Conservation (phyloP, 257 asterid genomes). For the Rehmannia glutinosa region DNA sequence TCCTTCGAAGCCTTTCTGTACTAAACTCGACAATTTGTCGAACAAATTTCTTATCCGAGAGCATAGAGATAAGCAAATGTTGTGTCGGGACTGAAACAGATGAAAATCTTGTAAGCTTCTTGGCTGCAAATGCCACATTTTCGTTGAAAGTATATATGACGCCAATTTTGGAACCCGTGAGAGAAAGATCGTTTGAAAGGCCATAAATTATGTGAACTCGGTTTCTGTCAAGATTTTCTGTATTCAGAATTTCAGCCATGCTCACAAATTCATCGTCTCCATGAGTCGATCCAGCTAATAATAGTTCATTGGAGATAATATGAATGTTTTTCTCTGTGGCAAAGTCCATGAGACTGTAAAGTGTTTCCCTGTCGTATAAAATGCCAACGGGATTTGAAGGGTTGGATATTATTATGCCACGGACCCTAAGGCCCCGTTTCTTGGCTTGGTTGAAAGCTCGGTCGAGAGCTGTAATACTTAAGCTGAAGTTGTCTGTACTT, state of each 20-base stretch:
- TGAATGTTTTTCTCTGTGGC: constrained; percentile 62
- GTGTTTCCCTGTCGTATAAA: constrained; percentile 38
- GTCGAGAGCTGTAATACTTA: constrained; percentile 47
- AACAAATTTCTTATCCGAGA: constrained; percentile 41
- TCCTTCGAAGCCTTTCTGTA: constrained; percentile 40
- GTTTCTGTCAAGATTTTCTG: constrained; percentile 37
- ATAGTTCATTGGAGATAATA: constrained; percentile 49
- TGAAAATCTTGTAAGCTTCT: constrained; percentile 53
- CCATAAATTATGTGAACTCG: constrained; percentile 54
- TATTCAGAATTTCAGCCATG: constrained; percentile 47
- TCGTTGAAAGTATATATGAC: constrained; percentile 38
- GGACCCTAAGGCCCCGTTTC: constrained; percentile 59
- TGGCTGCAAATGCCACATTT: constrained; percentile 39
- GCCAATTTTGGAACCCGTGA: constrained; percentile 43
- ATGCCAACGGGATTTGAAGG: constrained; percentile 67
- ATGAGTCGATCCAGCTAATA: constrained; percentile 37
- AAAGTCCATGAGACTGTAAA: constrained; percentile 48
- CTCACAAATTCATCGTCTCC: constrained; percentile 47
- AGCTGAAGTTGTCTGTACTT: constrained; percentile 58
- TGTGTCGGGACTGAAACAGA: constrained; percentile 50
- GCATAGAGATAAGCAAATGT: constrained; percentile 40
- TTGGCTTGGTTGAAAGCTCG: constrained; percentile 62
- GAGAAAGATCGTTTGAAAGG: constrained; percentile 51
- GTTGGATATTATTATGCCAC: constrained; percentile 57
- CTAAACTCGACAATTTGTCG: constrained; percentile 24